Evolutionary conservation across 768 basidiomycete species (phyloP).

Genomic region (Pisolithus albus): DNA sequence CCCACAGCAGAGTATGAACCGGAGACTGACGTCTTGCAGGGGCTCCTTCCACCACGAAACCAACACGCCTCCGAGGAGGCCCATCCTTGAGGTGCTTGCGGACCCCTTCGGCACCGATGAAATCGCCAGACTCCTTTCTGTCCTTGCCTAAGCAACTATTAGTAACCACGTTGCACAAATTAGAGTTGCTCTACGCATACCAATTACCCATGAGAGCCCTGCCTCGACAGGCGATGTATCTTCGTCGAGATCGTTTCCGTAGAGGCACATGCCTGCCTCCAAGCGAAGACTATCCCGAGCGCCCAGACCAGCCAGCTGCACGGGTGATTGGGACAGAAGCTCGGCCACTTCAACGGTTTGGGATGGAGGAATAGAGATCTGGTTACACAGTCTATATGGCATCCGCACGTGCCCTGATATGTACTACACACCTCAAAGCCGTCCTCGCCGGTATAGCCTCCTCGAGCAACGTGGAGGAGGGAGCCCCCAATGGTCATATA

Average conservation of each 20-base stretch:
- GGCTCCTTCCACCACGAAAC: constrained; percentile 73
- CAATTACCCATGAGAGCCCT: constrained; percentile 88
- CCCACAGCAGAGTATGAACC: no score
- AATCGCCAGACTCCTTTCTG: constrained; percentile 58
- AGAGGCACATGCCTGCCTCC: constrained; percentile 95
- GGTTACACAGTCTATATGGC: constrained; percentile 2
- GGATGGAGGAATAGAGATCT: constrained; percentile 86
- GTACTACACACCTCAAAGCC: constrained; percentile 74
- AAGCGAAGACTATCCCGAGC: constrained; percentile 91
- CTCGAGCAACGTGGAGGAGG: constrained; percentile 77
- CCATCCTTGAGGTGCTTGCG: constrained; percentile 74
- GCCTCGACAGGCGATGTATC: constrained; percentile 83
- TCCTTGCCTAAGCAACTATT: constrained; percentile 61
- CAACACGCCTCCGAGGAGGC: constrained; percentile 70
- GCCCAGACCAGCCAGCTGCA: constrained; percentile 84
- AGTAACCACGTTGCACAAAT: background rate
- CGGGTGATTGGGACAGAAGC: constrained; percentile 51
- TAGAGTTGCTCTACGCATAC: constrained; percentile 34
- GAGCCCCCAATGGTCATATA: constrained; percentile 66
- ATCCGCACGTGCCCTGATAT: background rate
- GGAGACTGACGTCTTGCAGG: constrained; percentile 44
- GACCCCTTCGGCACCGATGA: constrained; percentile 75
- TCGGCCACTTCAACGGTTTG: constrained; percentile 66
- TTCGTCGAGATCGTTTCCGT: constrained; percentile 92
- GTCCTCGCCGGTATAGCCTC: constrained; percentile 98